Evolutionary conservation across 805 yeast genomes (phyloP).

Genomic region (Spathaspora passalidarum): DNA sequence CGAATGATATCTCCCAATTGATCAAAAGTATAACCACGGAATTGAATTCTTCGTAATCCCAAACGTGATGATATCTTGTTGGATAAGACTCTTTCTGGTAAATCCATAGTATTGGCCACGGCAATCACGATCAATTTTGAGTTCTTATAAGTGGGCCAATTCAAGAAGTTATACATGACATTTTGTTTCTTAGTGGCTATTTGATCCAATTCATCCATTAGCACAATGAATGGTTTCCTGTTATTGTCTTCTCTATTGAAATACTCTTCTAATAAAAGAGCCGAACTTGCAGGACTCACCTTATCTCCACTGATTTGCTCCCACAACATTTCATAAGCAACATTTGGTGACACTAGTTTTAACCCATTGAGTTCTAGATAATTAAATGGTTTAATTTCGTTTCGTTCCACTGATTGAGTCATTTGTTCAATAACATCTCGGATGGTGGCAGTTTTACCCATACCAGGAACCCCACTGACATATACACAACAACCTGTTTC

Average conservation of each 20-base stretch:
- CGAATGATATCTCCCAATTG: slow-evolving; percentile 75
- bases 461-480: slow-evolving; percentile 97
- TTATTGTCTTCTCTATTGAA: slow-evolving; percentile 43
- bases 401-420: slow-evolving; percentile 27
- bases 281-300: slow-evolving; percentile 62
- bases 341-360: slow-evolving; percentile 73
- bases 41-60: slow-evolving; percentile 83
- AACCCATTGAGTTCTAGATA: slow-evolving; percentile 89
- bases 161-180: slow-evolving; percentile 92
- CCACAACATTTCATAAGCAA: slow-evolving; percentile 84
- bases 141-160: slow-evolving; percentile 87
- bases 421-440: slow-evolving; percentile 79
- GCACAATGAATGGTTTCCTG: slow-evolving; percentile 61
- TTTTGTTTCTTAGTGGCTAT: slow-evolving; percentile 77
- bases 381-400: slow-evolving; percentile 47
- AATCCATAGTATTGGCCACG: slow-evolving; percentile 95
- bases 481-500: slow-evolving; percentile 81
- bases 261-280: slow-evolving; percentile 65
- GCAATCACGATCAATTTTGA: slow-evolving; percentile 87
- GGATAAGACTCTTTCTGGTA: slow-evolving; percentile 84
- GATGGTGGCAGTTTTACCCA: slow-evolving; percentile 93
- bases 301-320: slow-evolving; percentile 59
- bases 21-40: slow-evolving; percentile 80
- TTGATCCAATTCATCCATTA: slow-evolving; percentile 93
- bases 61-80: slow-evolving; percentile 89